Conservation (phyloP, 306 rosid species). For the Styphnolobium japonicum region DNA sequence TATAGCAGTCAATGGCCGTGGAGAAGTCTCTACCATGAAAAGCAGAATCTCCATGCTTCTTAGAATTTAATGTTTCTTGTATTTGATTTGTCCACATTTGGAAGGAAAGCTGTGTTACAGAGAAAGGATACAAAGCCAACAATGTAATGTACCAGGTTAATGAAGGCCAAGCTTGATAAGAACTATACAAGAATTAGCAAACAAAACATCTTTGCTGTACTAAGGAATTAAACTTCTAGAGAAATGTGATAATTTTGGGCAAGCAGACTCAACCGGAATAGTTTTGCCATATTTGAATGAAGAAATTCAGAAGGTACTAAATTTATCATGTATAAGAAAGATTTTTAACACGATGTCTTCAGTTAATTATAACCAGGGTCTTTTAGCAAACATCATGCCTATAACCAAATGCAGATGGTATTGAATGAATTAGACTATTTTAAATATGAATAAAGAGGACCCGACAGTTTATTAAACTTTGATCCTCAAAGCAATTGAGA, state of each 20-base stretch:
- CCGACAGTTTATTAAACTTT: no score
- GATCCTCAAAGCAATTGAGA: not conserved
- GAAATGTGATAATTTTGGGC: not conserved
- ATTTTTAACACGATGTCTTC: not conserved
- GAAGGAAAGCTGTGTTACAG: conserved; percentile 70
- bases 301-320: not conserved
- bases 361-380: not conserved
- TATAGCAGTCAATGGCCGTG: conserved; percentile 69
- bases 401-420: not conserved
- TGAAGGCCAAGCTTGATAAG: not conserved
- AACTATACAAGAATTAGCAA: not conserved
- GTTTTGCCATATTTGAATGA: not conserved
- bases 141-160: no score
- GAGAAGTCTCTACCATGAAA: conserved; percentile 78
- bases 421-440: not conserved
- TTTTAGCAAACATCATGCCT: not conserved
- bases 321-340: not conserved
- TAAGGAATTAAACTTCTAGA: not conserved
- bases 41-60: conserved; percentile 79
- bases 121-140: not conserved
- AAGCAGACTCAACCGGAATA: no score
- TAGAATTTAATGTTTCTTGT: conserved; percentile 67
- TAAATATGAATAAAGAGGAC: not conserved
- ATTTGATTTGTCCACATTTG: conserved; percentile 85
- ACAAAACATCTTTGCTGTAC: no score